A percentile compares a stretch with the other conserved stretches of the same genome.
Evolutionary conservation across 108 stramenopile genomes (phyloP).

Genomic region (Stephanodiscus minutulus): DNA sequence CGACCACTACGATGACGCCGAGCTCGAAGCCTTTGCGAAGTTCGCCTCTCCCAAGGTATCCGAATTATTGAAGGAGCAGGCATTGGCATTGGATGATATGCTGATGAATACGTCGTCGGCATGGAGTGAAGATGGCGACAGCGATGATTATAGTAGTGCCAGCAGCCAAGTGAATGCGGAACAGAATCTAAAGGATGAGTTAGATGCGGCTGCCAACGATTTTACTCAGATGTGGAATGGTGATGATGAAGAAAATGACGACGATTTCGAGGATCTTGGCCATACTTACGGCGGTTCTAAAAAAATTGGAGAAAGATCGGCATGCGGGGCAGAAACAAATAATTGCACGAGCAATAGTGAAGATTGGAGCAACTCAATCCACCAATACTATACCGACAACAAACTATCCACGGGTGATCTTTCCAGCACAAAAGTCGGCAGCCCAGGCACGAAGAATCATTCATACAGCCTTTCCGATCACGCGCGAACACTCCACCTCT

Average conservation of each 20-base stretch:
- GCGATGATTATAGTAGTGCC: constrained; percentile 9
- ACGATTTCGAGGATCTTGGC: constrained; percentile 27
- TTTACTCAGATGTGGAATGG: constrained; percentile 26
- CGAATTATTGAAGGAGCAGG: constrained; percentile 50
- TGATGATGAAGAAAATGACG: constrained; percentile 16
- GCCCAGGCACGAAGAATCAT: not conserved
- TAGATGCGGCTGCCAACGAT: constrained; percentile 36
- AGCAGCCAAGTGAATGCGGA: constrained; percentile 40
- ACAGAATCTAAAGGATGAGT: constrained; percentile 45
- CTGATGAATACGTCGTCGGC: constrained; percentile 19
- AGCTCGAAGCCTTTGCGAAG: constrained; percentile 34
- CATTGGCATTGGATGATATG: constrained; percentile 40
- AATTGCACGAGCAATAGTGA: constrained; percentile 5
- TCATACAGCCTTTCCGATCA: constrained; percentile 44
- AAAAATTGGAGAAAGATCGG: not conserved
- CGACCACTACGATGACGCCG: constrained; percentile 31
- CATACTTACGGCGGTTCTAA: not conserved
- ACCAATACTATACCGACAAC: constrained; percentile 25
- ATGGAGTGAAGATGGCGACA: constrained; percentile 17
- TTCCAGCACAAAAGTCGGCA: not conserved
- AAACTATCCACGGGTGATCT: not conserved
- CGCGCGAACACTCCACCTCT: constrained; percentile 28
- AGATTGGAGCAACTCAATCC: constrained; percentile 19
- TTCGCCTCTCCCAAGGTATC: constrained; percentile 50
- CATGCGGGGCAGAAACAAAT: not conserved